Evolutionary conservation across 2,329 filamentous ascomycete genomes (phyloP).

Genomic region (Sclerotinia glacialis): DNA sequence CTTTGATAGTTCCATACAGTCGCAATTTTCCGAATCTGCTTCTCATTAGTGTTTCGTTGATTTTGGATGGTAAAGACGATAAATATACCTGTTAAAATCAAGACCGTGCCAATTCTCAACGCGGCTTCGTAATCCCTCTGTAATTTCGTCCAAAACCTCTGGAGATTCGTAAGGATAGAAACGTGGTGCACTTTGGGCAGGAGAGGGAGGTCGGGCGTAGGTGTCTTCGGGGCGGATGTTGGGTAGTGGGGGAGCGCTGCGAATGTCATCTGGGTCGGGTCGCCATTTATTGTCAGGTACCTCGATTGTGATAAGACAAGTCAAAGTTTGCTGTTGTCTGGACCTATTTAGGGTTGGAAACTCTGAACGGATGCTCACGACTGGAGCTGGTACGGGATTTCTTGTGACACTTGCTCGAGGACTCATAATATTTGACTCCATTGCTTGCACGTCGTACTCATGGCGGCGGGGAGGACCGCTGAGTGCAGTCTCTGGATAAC

Average conservation of each 20-base stretch:
- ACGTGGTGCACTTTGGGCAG: slow-evolving; percentile 49
- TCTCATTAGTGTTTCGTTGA: slow-evolving; percentile 35
- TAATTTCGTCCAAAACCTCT: slow-evolving; percentile 78
- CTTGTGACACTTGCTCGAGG: slow-evolving; percentile 65
- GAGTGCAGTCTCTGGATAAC: slow-evolving; percentile 74
- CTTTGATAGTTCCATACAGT: slow-evolving; percentile 82
- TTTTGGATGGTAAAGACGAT: not conserved
- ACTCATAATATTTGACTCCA: slow-evolving; percentile 81
- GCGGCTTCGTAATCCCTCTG: slow-evolving; percentile 77
- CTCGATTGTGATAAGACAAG: slow-evolving; percentile 90
- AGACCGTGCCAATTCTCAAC: slow-evolving; percentile 99
- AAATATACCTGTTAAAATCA: slow-evolving; percentile 72
- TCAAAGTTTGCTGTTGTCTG: slow-evolving; percentile 90
- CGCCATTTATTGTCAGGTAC: slow-evolving; percentile 91
- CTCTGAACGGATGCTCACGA: slow-evolving; percentile 92
- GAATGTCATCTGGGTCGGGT: slow-evolving; percentile 77
- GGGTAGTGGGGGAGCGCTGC: slow-evolving; percentile 48
- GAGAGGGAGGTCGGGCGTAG: slow-evolving; percentile 58
- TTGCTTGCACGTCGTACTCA: slow-evolving; percentile 93
- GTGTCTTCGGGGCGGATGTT: slow-evolving; percentile 51
- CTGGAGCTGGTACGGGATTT: slow-evolving; percentile 86
- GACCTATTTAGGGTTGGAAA: slow-evolving; percentile 92
- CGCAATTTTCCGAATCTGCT: slow-evolving; percentile 83
- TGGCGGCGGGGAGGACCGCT: slow-evolving; percentile 70
- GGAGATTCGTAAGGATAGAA: slow-evolving; percentile 72